phyloP scores from a whole-genome alignment of 345 rosid species.

The Lepidium didymum region DNA sequence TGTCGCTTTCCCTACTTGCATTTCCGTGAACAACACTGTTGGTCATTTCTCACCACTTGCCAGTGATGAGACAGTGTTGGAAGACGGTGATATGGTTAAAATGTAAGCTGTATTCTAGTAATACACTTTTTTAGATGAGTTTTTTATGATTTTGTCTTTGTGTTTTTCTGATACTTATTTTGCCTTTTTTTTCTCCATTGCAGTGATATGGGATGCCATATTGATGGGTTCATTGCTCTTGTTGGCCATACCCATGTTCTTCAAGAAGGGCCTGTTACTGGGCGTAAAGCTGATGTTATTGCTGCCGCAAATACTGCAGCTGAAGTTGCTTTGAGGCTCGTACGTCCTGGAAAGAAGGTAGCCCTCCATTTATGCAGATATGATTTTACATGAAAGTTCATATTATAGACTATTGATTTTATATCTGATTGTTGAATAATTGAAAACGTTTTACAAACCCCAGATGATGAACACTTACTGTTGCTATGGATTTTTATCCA shows the following conservation, averaged over 20 bases:
- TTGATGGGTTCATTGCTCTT: slow-evolving; percentile 96
- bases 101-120: slow-evolving; percentile 42
- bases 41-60: slow-evolving; percentile 93
- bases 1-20: slow-evolving; percentile 89
- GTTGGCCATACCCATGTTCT: slow-evolving; percentile 87
- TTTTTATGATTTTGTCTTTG: neutral
- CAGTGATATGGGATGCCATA: slow-evolving; percentile 97
- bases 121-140: neutral
- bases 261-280: slow-evolving; percentile 61
- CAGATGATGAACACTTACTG: slow-evolving; percentile 46
- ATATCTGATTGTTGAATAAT: neutral
- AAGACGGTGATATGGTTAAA: slow-evolving; percentile 83
- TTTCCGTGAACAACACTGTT: slow-evolving; percentile 82
- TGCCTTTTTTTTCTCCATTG: neutral
- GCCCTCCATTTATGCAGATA: neutral
- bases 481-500: slow-evolving; percentile 62
- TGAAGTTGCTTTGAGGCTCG: slow-evolving; percentile 97
- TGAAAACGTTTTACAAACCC: slow-evolving; percentile 23
- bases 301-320: slow-evolving; percentile 94
- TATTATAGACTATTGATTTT: neutral
- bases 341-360: slow-evolving; percentile 96
- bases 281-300: slow-evolving; percentile 84
- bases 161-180: neutral
- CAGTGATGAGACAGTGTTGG: slow-evolving; percentile 62
- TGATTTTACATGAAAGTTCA: neutral